Conservation (phyloP, 192 early-diverging fungal species). For the Geosiphon pyriformis region DNA sequence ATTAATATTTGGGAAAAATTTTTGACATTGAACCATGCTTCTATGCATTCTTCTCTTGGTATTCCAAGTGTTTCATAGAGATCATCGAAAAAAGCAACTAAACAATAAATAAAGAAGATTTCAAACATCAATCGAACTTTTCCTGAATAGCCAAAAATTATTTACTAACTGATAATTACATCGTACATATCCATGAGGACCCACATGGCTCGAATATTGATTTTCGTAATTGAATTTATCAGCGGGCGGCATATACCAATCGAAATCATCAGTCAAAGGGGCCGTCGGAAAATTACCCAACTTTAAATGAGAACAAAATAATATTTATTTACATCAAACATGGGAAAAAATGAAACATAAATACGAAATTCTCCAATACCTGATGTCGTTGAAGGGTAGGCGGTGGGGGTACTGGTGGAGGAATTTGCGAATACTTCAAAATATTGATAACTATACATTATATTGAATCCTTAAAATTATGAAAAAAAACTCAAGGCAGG, state of each 20-base stretch:
- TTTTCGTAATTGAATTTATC: constrained; percentile 53
- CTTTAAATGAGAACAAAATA: no score
- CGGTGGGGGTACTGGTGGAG: constrained; percentile 19
- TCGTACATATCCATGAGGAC: constrained; percentile 46
- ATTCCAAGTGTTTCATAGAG: constrained; percentile 48
- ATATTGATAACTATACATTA: background rate
- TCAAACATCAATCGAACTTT: no score
- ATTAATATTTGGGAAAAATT: no score
- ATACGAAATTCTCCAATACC: no score
- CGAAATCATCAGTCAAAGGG: constrained; percentile 46
- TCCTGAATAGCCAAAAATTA: background rate
- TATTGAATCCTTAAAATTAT: background rate
- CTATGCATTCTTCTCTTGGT: constrained; percentile 45
- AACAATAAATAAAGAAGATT: background rate
- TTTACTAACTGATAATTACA: constrained; percentile 33
- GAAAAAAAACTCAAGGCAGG: no score
- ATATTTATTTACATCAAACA: no score
- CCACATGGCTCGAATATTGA: constrained; percentile 48
- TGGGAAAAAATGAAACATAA: no score
- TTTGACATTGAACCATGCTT: constrained; percentile 55
- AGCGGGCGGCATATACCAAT: constrained; percentile 59
- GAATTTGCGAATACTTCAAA: background rate
- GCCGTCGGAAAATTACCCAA: constrained; percentile 18
- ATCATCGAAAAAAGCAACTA: constrained; percentile 53
- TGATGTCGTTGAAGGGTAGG: background rate